Base-by-base conservation (phyloP, 495 filamentous ascomycete genomes). In the Xanthoparmelia taractica region DNA sequence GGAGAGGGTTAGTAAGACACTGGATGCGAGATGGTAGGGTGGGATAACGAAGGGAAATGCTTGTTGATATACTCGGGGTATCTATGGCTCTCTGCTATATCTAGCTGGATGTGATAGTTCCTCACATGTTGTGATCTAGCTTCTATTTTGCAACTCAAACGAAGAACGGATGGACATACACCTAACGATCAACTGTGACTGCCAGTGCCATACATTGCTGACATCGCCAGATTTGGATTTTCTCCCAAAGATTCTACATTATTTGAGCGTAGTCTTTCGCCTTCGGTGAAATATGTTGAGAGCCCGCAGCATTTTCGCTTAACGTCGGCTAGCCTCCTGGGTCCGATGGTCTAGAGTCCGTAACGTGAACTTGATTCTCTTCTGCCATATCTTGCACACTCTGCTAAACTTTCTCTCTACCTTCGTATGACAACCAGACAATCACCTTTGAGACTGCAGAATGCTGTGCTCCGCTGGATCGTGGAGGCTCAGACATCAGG, bases 11-110 rank as follows among this genome's bases (percentile, higher is more conserved):
- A 59, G 64, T 50, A 27, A 63, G 13, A 40, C 59, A 20, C 40
- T 71, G n/a, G 61, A 69, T 63, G 61, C 56, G 40, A 45, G 63
- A 18, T 72, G 69, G 69, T 69, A 69, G 31, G 55, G 0, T 20
- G 12, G 18, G 11, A 12, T 15, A 27, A 1, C n/a, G 23, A 54
- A 6, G 4, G 10, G 1, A 8, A 54, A 8, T 13, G 47, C 37
- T 11, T 2, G 4, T 3, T 27, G 59, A 40, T 48, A n/a, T 33
- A 20, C 11, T 18, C 36, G 2, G 0, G 23, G 10, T 13, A n/a
- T 48, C 27, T 29, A 15, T 20, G 45, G 33, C 41, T 52, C 25
- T 15, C 29, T 23, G 48, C 48, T 18, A 10, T 29, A n/a, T 18
- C 25, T 52, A 52, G 45, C 45, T 27, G 45, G 45, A 48, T 27